Evolutionary conservation across 2,329 filamentous ascomycete genomes (phyloP).

Genomic region (Fusarium xylarioides): DNA sequence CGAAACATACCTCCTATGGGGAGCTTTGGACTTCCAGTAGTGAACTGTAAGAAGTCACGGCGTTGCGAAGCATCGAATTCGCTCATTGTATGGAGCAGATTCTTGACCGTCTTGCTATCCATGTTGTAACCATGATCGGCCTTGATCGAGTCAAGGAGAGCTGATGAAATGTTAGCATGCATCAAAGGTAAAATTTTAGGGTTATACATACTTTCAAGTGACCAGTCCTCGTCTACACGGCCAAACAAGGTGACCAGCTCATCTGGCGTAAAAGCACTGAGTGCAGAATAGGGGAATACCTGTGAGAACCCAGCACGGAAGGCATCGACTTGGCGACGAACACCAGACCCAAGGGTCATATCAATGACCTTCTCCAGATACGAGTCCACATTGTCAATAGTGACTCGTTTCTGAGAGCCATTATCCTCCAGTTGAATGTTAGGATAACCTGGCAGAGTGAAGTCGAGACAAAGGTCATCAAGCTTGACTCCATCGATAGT

Average conservation of each 20-base stretch:
- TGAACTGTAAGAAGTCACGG: constrained; percentile 96
- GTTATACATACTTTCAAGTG: constrained; percentile 82
- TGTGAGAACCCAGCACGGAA: constrained; percentile 93
- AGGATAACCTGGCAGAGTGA: constrained; percentile 92
- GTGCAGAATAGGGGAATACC: constrained; percentile 92
- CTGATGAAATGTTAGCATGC: constrained; percentile 53
- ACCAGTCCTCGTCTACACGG: constrained; percentile 94
- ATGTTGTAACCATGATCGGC: constrained; percentile 98
- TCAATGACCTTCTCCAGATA: constrained; percentile 93
- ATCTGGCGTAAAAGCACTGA: constrained; percentile 93
- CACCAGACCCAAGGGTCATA: constrained; percentile 87
- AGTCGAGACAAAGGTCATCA: constrained; percentile 91
- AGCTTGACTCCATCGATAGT: constrained; percentile 78
- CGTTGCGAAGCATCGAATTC: constrained; percentile 78
- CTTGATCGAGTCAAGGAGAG: constrained; percentile 97
- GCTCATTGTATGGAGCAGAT: constrained; percentile 94
- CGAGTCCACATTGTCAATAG: constrained; percentile 87
- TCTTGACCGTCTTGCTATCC: constrained; percentile 95
- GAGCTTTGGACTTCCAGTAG: constrained; percentile 96
- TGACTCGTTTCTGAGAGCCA: constrained; percentile 79
- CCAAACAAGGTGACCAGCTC: constrained; percentile 97
- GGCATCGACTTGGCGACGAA: constrained; percentile 87
- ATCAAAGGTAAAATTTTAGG: not conserved
- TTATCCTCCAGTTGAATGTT: constrained; percentile 81
- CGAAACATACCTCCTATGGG: constrained; percentile 87